These are phyloP conservation scores for Tylopilus vinaceipallidus DNA, from an alignment of 768 basidiomycete species.

Conservation along the genomic window DNA sequence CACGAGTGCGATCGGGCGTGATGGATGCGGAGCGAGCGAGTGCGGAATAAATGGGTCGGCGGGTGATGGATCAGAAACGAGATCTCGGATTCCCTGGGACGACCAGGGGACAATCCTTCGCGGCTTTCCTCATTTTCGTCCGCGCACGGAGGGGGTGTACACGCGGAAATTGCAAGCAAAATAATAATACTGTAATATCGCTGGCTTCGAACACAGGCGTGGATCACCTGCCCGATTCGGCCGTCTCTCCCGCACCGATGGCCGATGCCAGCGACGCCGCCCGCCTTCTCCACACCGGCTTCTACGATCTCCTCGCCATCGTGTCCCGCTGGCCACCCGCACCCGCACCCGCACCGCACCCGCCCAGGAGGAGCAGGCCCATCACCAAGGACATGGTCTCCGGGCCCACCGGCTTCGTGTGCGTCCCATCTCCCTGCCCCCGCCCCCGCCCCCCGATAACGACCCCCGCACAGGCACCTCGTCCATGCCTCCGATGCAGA, in stretches of 20 bases:
- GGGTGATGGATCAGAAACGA: slow-evolving; percentile 23
- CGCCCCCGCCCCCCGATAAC: slow-evolving; percentile 17
- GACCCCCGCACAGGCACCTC: slow-evolving; percentile 59
- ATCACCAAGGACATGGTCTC: slow-evolving; percentile 92
- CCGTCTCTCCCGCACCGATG: too few species aligned
- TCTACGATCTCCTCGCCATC: slow-evolving; percentile 81
- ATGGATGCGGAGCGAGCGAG: slow-evolving; percentile 25
- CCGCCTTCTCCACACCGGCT: slow-evolving; percentile 83
- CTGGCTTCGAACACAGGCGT: not conserved
- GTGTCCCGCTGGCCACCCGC: slow-evolving; percentile 70
- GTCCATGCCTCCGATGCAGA: slow-evolving; percentile 90
- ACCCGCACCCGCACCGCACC: slow-evolving; percentile 29
- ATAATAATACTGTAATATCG: not conserved
- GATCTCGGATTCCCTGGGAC: slow-evolving; percentile 24
- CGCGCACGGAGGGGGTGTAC: slow-evolving; percentile 25
- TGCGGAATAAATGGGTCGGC: slow-evolving; percentile 33
- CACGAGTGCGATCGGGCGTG: slow-evolving; percentile 33
- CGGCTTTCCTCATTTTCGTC: slow-evolving; percentile 19
- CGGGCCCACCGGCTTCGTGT: slow-evolving; percentile 81
- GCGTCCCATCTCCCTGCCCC: slow-evolving; percentile 37
- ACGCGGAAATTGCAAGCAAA: slow-evolving; percentile 33
- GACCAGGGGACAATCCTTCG: slow-evolving; percentile 28
- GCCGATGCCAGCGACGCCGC: slow-evolving; percentile 57
- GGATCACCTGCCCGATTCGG: not conserved
- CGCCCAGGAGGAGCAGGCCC: slow-evolving; percentile 53